Conservation (phyloP, 129 eudicot genomes). For the Helianthus tuberosus region DNA sequence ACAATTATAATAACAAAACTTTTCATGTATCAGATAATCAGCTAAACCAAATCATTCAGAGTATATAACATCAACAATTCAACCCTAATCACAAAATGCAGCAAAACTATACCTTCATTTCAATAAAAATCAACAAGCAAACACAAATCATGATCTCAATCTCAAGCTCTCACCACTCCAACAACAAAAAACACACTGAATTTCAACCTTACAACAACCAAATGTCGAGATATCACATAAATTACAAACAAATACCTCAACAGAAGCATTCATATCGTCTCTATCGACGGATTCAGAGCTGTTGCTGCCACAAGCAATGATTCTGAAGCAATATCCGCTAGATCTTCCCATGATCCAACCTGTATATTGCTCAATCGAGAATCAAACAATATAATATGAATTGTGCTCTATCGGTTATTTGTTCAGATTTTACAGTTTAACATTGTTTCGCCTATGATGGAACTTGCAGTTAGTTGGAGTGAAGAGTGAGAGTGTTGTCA, state of each 20-base stretch:
- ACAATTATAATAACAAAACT: too few relatives aligned
- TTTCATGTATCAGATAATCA: too few relatives aligned
- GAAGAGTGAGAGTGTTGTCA: not conserved
- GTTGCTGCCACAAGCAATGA: slow-evolving; percentile 64
- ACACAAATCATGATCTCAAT: slow-evolving; percentile 11
- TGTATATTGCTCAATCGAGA: too few relatives aligned
- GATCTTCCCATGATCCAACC: slow-evolving; percentile 68
- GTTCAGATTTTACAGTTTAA: not conserved
- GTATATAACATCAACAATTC: too few relatives aligned
- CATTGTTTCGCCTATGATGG: slow-evolving; percentile 28
- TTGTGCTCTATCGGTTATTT: slow-evolving; percentile 21
- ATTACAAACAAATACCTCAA: slow-evolving; percentile 38
- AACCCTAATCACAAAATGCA: slow-evolving; percentile 11
- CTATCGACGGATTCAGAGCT: slow-evolving; percentile 56
- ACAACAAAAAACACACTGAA: too few relatives aligned
- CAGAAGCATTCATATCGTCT: slow-evolving; percentile 59
- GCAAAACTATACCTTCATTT: not conserved
- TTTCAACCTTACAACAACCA: too few relatives aligned
- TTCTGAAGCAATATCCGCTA: slow-evolving; percentile 67
- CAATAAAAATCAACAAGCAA: slow-evolving; percentile 12
- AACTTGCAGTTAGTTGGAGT: slow-evolving; percentile 37
- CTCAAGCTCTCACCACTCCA: not conserved
- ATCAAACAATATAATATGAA: not conserved
- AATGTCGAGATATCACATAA: not conserved
- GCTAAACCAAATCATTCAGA: not conserved